Evolutionary conservation across 768 basidiomycete genomes (phyloP).

Genomic region (Cystofilobasidium bisporidii): DNA sequence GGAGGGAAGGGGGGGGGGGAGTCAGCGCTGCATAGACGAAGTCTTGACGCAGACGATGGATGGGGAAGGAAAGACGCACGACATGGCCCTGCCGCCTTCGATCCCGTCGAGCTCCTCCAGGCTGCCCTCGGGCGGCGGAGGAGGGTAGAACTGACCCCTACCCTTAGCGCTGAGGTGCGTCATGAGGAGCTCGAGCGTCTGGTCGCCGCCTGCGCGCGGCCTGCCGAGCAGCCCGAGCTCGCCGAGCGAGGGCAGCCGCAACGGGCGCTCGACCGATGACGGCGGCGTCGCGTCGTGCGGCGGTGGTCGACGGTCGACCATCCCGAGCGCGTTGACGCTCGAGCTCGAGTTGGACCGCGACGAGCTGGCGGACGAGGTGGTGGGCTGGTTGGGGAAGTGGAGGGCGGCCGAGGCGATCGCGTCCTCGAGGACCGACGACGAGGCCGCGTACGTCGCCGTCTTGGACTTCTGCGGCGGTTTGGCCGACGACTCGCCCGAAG

Average conservation of each 20-base stretch:
- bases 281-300: constrained; percentile 22
- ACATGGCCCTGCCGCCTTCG: constrained; percentile 29
- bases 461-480: not conserved
- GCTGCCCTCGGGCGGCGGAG: constrained; percentile 7
- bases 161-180: constrained; percentile 68
- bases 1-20: not conserved
- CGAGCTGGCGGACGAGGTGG: not conserved
- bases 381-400: constrained; percentile 15
- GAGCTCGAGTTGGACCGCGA: constrained; percentile 11
- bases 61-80: not conserved
- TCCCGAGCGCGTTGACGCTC: not conserved
- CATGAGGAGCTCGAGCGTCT: constrained; percentile 98
- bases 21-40: not conserved
- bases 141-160: constrained; percentile 65
- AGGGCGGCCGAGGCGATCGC: constrained; percentile 26
- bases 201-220: constrained; percentile 46
- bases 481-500: not conserved
- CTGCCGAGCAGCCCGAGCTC: not conserved
- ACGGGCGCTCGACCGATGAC: constrained; percentile 11
- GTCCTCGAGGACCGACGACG: constrained; percentile 20
- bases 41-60: not conserved
- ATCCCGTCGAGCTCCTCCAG: constrained; percentile 41
- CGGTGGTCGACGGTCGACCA: constrained; percentile 8
- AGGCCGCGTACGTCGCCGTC: constrained; percentile 14
- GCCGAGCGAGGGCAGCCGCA: constrained; percentile 9